Base-by-base conservation (phyloP, 2,329 filamentous ascomycete genomes). In the Lasiodiplodia citricola region DNA sequence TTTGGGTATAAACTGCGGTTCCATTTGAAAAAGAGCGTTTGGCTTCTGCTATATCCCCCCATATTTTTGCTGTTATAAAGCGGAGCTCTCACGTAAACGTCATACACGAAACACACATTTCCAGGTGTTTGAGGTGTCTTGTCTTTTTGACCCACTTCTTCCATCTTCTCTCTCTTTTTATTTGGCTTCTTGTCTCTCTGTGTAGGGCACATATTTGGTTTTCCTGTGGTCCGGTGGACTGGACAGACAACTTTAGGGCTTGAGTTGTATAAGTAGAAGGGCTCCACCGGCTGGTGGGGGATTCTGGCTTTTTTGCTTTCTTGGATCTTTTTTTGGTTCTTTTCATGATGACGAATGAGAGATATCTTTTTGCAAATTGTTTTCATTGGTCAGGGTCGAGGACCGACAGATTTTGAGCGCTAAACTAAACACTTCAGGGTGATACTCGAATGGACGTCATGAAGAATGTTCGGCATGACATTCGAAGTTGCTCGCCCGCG, bases 281-380 rank as follows among this genome's bases (percentile, higher is more conserved):
- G 41, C 18, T 18, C 38, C 57, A 14, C 37, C 21, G 44, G 16
- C 18, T 23, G 23, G n/a, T 18, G 25, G 23, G 25, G 13, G 25
- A 3, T 5, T 35, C 21, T 62, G 23, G 23, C 14, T 47, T 25
- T 16, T 51, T 47, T 18, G 18, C 18, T 51, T 35, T 31, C 47
- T 38, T 21, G 56, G 3, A 8, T 28, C n/a, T n/a, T 13, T 31
- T 50, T 21, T 35, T 7, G 31, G 8, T 35, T 35, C 31, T 35
- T n/a, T 63, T 51, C 35, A 58, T 58, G 55, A 63, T 51, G 58
- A 63, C 23, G 58, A 63, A 63, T 50, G 58, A 63, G 57, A 62
- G 38, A 28, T 37, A 35, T 21, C 28, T 23, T 50, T 18, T n/a
- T 4, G 6, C 16, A 13, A n/a, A 11, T 47, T 38, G 35, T 3